Base-by-base conservation (phyloP, 805 yeast genomes). In the Metschnikowia henanensis region DNA sequence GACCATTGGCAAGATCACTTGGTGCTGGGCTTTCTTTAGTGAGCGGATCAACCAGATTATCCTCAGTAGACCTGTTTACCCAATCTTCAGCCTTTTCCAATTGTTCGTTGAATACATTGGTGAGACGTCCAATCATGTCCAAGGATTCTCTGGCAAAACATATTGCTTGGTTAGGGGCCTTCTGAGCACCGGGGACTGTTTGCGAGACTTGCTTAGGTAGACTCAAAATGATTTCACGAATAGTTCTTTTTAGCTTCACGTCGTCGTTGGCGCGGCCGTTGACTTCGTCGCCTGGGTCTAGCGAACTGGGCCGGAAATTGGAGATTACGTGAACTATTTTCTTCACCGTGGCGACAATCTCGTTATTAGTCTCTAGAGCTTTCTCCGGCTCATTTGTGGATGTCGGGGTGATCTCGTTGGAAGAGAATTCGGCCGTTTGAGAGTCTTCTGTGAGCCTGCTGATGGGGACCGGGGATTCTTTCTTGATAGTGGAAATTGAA, bases 71-170 rank as follows among this genome's bases (percentile, higher is more conserved):
- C 51, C 77, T 62, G 53, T 73, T 65, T 4, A 81, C 78, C 97
- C 97, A 92, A 19, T 74, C 70, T 61, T 94, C 97, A 1, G 97
- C 97, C 51, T 83, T 82, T 37, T 80, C 83, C 41, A 92, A 70
- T 39, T 90, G 90, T 36, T 87, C 91, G 59, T 87, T 92, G 54
- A 95, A 89, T 6, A 91, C 91, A 39, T 76, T 76, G 51, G 90
- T 89, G 16, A 92, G 83, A 45, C 86, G 85, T 31, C 83, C 76
- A 29, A 92, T 84, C 89, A 91, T 87, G 33, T 86, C 94, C 37
- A 92, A 68, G 0, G 96, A 84, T 62, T 94, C 99, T 52, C 85
- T 84, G 0, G 98, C 97, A 47, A 92, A 72, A 5, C 86, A 76
- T 20, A 94, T 66, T 1, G 89, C 87, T 50, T 84, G 81, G 18